phyloP scores from a whole-genome alignment of 495 filamentous ascomycete genomes.

The Aspergillus kassunensis region DNA sequence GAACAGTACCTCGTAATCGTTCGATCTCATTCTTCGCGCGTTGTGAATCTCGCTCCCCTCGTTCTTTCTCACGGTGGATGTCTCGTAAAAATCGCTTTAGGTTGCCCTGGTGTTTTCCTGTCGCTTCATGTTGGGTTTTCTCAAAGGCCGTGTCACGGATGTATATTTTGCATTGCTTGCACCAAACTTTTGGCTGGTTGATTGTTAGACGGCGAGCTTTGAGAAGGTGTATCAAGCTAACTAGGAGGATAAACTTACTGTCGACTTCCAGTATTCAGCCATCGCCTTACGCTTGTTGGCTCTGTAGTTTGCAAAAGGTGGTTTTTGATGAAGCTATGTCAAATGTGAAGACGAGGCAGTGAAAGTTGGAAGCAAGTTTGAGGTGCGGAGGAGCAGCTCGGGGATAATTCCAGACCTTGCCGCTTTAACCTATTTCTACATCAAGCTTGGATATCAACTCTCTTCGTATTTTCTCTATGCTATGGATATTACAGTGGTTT shows the following conservation, averaged over 20 bases:
- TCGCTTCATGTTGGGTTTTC: constrained; percentile 85
- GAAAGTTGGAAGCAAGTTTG: neutral
- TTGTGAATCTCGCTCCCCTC: constrained; percentile 71
- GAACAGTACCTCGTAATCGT: constrained; percentile 73
- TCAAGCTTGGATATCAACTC: too few species aligned
- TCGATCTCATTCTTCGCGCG: constrained; percentile 83
- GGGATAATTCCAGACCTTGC: neutral
- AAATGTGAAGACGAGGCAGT: neutral
- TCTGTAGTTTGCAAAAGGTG: neutral
- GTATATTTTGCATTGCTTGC: constrained; percentile 91
- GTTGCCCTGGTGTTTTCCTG: constrained; percentile 77
- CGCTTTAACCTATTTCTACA: neutral
- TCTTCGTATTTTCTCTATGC: too few species aligned
- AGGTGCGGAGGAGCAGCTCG: neutral
- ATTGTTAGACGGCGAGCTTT: constrained; percentile 14
- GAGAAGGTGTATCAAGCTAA: neutral
- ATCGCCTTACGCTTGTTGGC: constrained; percentile 40
- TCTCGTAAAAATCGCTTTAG: constrained; percentile 89
- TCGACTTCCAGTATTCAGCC: constrained; percentile 99
- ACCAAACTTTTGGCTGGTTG: constrained; percentile 80
- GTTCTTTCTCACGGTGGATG: constrained; percentile 76
- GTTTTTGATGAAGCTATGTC: neutral
- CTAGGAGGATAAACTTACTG: constrained; percentile 42
- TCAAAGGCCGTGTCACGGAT: constrained; percentile 91
- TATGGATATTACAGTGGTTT: too few species aligned